Percentiles rank a stretch among this genome's conserved stretches.
phyloP scores from a whole-genome alignment of 805 yeast genomes.

The Trichomonascus vanleenenianus region DNA sequence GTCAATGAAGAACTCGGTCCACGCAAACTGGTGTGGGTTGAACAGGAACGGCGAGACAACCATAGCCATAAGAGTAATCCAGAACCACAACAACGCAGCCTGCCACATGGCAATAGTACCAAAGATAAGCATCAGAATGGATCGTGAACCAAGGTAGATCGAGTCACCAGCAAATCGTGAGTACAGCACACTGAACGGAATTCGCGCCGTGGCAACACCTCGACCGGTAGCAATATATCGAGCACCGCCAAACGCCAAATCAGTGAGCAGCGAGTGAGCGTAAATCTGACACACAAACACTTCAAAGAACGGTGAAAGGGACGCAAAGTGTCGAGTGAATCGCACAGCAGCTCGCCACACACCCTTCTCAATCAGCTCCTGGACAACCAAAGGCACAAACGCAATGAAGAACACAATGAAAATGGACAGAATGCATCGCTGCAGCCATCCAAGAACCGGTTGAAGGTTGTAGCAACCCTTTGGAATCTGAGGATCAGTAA shows the following conservation, averaged over 20 bases:
- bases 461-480: conserved; percentile 61
- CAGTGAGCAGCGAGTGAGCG: conserved; percentile 60
- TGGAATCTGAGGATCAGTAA: conserved; percentile 56
- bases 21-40: conserved; percentile 90
- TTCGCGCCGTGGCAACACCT: conserved; percentile 70
- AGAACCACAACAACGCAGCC: conserved; percentile 85
- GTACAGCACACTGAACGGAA: conserved; percentile 56
- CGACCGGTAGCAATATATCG: conserved; percentile 76
- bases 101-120: conserved; percentile 62
- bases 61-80: conserved; percentile 80
- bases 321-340: conserved; percentile 55
- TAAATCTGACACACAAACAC: conserved; percentile 73
- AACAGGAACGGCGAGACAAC: conserved; percentile 81
- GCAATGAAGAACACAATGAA: conserved; percentile 68
- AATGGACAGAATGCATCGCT: conserved; percentile 64
- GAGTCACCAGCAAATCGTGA: conserved; percentile 64
- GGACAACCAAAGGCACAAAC: conserved; percentile 67
- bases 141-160: conserved; percentile 53
- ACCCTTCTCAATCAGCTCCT: conserved; percentile 71
- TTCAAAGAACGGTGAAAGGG: conserved; percentile 72
- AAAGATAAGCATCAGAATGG: conserved; percentile 45
- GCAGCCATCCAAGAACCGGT: conserved; percentile 69
- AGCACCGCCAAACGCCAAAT: conserved; percentile 72
- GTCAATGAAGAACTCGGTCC: conserved; percentile 84
- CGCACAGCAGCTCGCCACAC: conserved; percentile 60